Evolutionary conservation across 1,139 yeast genomes (phyloP), one percentile per base, ranked within the genome.

Genomic region (Kluyveromyces sp.): DNA sequence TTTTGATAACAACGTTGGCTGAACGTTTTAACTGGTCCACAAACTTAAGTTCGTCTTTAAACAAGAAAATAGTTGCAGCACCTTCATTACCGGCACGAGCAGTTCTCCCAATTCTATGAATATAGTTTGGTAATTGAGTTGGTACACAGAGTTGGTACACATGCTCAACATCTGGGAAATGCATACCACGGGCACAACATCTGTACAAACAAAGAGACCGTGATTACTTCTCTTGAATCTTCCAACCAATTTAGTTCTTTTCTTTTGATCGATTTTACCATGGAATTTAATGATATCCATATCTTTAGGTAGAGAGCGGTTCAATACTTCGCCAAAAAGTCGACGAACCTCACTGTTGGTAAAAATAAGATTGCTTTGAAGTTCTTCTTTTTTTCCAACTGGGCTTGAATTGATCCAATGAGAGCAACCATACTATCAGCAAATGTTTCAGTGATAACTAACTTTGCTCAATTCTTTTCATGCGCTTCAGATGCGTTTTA

Each of bases 111-210:
- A 90, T 84, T 66, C 96, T 81, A 66, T 92, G 98, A 45, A 90
- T 79, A 63, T 90, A 90, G 53, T 85, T 83, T 15, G 90, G 79
- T 34, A 82, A 69, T 48, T 83, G 88, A 40, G 74, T 68, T 53
- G 94, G 87, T n/a, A 83, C 75, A 54, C 88, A 83, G 48, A 85
- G 65, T 68, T 89, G 96, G 59, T 84, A 70, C 46, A 89, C 96
- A 58, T 86, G 84, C 29, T 86, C 70, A 33, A 92, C 94, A 57
- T 79, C 79, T 43, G 89, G 90, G 74, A 89, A 85, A 70, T 89
- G 96, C 81, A 92, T 81, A 59, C 98, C 97, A 70, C 97, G 81
- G 3, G 97, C 97, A 53, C 92, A 47, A 92, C 97, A 67, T 90
- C 96, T 2, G 96, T 87, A 41, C 95, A 83, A 43, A 90, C 77